Evolutionary conservation across 2,329 filamentous ascomycete species (phyloP).

Genomic region (Paraconiothyrium brasiliense): DNA sequence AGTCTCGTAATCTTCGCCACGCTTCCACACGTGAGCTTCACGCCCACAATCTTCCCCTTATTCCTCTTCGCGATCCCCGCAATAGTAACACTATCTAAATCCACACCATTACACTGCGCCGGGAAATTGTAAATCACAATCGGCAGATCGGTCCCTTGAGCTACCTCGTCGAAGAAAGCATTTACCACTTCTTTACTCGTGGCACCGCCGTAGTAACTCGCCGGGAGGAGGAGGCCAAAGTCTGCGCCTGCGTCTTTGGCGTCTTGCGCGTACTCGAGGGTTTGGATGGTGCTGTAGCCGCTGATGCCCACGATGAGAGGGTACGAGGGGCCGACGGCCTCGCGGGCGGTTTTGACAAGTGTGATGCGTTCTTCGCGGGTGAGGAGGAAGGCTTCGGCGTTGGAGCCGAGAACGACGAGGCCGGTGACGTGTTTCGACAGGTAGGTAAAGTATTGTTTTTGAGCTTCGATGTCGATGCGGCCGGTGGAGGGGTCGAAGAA

Average conservation of each 20-base stretch:
- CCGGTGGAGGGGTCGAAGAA: conserved; percentile 55
- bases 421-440: conserved; percentile 55
- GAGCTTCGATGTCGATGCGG: conserved; percentile 52
- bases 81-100: conserved; percentile 73
- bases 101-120: conserved; percentile 71
- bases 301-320: conserved; percentile 57
- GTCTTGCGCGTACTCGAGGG: conserved; percentile 55
- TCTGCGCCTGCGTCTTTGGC: conserved; percentile 54
- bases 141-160: conserved; percentile 67
- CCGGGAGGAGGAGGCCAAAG: conserved; percentile 55
- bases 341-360: conserved; percentile 52
- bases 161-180: conserved; percentile 60
- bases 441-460: conserved; percentile 56
- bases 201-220: conserved; percentile 56
- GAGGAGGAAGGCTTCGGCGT: conserved; percentile 58
- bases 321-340: conserved; percentile 53
- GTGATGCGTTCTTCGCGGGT: conserved; percentile 54
- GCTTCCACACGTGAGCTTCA: conserved; percentile 78
- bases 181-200: conserved; percentile 54
- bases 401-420: conserved; percentile 58
- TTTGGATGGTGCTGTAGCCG: conserved; percentile 55
- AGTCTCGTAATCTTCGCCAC: conserved; percentile 77
- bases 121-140: conserved; percentile 80
- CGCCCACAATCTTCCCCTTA: conserved; percentile 70
- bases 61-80: conserved; percentile 63